Conservation (phyloP, 2,329 filamentous ascomycete genomes). For the Cladophialophora bantiana region DNA sequence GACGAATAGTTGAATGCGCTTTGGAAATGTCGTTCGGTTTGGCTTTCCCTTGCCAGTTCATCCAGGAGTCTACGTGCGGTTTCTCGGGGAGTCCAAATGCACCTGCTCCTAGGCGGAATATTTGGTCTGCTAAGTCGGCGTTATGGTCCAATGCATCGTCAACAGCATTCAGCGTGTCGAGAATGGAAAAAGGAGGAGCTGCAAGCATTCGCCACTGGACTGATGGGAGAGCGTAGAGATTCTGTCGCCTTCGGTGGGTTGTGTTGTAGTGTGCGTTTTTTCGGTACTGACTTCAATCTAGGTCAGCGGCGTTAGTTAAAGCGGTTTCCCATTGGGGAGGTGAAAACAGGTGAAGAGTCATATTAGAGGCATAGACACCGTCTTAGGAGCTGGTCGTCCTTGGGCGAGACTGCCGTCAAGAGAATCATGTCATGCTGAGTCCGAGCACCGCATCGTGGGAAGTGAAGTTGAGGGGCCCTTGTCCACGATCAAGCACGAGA, state of each 20-base stretch:
- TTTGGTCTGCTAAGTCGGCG: conserved; percentile 79
- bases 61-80: conserved; percentile 51
- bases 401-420: neutral
- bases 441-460: neutral
- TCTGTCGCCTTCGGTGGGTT: conserved; percentile 87
- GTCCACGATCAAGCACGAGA: neutral
- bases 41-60: conserved; percentile 73
- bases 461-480: neutral
- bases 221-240: conserved; percentile 89
- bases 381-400: neutral
- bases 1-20: conserved; percentile 86
- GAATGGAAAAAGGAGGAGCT: conserved; percentile 79
- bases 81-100: conserved; percentile 63
- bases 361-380: neutral
- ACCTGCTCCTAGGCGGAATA: conserved; percentile 71
- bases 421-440: neutral
- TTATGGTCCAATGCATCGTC: conserved; percentile 91
- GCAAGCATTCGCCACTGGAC: conserved; percentile 84
- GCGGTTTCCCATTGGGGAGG: neutral
- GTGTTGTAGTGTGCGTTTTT: conserved; percentile 86
- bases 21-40: conserved; percentile 83
- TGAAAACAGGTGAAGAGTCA: neutral
- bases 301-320: conserved; percentile 23
- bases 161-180: conserved; percentile 77
- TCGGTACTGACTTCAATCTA: conserved; percentile 74